These are phyloP conservation scores for Exserohilum turcica DNA, from an alignment of 2,329 filamentous ascomycete species.

Conservation along the genomic window DNA sequence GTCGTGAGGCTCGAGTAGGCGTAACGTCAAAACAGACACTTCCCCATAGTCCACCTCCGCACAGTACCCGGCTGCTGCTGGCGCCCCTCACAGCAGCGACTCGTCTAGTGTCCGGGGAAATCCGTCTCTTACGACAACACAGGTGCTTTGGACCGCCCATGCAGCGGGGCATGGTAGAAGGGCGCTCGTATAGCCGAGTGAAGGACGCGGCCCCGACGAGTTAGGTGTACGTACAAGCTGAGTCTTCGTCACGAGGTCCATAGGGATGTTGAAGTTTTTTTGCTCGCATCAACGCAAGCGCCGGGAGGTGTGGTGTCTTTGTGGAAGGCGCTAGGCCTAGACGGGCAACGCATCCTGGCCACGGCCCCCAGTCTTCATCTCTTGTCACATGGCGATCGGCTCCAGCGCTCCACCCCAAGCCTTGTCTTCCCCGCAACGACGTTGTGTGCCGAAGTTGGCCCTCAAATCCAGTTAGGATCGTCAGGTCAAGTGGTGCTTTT, in stretches of 20 bases:
- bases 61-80: neutral
- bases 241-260: slow-evolving; percentile 16
- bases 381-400: slow-evolving; percentile 10
- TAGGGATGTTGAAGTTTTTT: slow-evolving; percentile 12
- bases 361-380: slow-evolving; percentile 1
- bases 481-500: slow-evolving; percentile 3
- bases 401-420: slow-evolving; percentile 12
- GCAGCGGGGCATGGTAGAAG: slow-evolving; percentile 6
- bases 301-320: slow-evolving; percentile 9
- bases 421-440: slow-evolving; percentile 12
- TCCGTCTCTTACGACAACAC: slow-evolving; percentile 12
- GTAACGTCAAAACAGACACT: neutral
- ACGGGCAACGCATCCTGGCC: slow-evolving; percentile 3
- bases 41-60: neutral
- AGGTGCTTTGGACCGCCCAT: neutral
- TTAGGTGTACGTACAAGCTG: too few species aligned
- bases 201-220: slow-evolving; percentile 3
- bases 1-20: neutral
- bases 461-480: slow-evolving; percentile 4
- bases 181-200: slow-evolving; percentile 5
- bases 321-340: slow-evolving; percentile 5
- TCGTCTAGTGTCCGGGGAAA: slow-evolving; percentile 5
- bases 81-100: neutral
- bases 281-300: slow-evolving; percentile 13
- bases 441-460: slow-evolving; percentile 16